Base-by-base conservation (phyloP, 2,329 filamentous ascomycete species). In the Microcyclospora pomicola region DNA sequence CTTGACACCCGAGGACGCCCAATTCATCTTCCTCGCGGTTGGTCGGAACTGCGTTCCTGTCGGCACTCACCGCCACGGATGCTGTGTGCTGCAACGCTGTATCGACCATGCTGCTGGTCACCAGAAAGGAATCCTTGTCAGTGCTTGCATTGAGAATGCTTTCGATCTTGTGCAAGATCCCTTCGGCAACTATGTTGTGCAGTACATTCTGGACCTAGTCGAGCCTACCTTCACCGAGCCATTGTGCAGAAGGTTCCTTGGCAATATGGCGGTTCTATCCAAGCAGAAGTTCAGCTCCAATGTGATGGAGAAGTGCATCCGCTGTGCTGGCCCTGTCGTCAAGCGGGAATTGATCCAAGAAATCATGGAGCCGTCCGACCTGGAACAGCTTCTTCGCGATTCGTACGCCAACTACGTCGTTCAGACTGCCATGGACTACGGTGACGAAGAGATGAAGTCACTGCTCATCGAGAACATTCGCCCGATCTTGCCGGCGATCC, bases 271-370 rank as follows among this genome's bases (percentile, higher is more conserved):
- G 61, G 62, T 73, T 73, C 56, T 80, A 12, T 96, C 91, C 5
- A 87, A 86, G 59, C 91, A 98, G 67, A 98, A 98, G 64, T 98
- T 98, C 67, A 95, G 86, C 65, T 96, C 91, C 54, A 98, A 98
- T 52, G 91, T 98, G 41, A 88, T 98, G 46, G 91, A 98, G 67
- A 98, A 98, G 60, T 70, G 65, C 49, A 65, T 96, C 42, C 85
- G 91, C 40, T 93, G 85, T 56, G 80, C 87, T 28, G 76, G 82
- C 42, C 68, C 76, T 15, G 67, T 73, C 9, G 81, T 81, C 36
- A 86, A 81, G 57, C 80, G 85, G 50, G 70, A 79, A 59, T 79
- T 98, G 63, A 80, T 95, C 41, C 75, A 82, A 28, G 91, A 96
- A 65, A 79, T 98, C 55, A 68, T 80, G 35, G 58, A 64, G 7